Base-by-base conservation (phyloP, 140 eudicot species). In the Ambrosia hybrid region DNA sequence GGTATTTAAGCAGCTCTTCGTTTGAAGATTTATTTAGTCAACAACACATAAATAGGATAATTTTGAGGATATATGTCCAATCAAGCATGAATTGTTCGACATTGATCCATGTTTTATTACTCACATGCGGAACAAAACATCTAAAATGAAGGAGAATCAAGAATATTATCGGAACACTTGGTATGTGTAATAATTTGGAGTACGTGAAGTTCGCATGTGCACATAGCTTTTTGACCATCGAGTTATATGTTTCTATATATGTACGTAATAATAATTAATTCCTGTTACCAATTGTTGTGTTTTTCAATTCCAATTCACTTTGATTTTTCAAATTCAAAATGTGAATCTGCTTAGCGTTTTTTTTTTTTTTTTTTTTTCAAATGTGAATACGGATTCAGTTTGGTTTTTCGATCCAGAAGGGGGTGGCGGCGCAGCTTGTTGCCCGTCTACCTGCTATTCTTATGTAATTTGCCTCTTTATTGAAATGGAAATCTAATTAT, bases 11-110 rank as follows among this genome's bases (percentile, higher is more conserved):
- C 8, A 17, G 51, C 60, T 51, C 57, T 51, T 17, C 2, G 51
- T 62, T 17, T 70, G 76, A 70, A 77, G 76, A 69, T 76, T 76
- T 76, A 57, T 17, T 51, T 49, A 76, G 81, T 77, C 81, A 77
- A 77, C 8, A 77, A 39, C 81, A 62, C 10, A 77, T 70, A 77
- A 70, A 51, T 77, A 70, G 81, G 81, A 70, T 77, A 51, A 70
- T 1, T 77, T 57, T 67, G 71, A 57, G 83, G 79, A 67, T 73
- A n/a, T 51, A 12, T 77, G 10, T 52, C 16, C 15, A 16, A 55
- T 70, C 57, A 48, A 68, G 59, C 53, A 46, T 38, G 71, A 70
- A 67, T 62, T 34, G 38, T 61, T 51, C 59, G 48, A 72, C 58
- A 4, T 58, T 53, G 37, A 33, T 67, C 79, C 71, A 56, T 51